Evolutionary conservation across 2,329 filamentous ascomycete species (phyloP), one percentile per base, ranked within the genome.

Genomic region (Beauveria caledonica): DNA sequence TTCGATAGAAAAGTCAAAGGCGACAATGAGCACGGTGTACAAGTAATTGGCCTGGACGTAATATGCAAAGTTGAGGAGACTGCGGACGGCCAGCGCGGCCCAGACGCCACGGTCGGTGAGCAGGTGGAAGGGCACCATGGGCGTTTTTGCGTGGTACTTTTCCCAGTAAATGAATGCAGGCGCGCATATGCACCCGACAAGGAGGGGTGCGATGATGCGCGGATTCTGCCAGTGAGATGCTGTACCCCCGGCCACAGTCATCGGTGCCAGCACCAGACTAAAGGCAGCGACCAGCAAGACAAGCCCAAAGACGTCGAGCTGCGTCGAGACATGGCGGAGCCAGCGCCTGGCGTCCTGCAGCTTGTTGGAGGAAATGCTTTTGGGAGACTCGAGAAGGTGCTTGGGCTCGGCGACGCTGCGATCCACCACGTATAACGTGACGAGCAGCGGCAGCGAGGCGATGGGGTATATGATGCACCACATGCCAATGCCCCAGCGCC

Each of bases 401-500:
- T 60, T 56, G 15, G 19, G 23, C 2, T 33, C 17, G 3, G 48
- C 39, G 25, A 62, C 64, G 19, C 66, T 68, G 9, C 67, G 66
- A n/a, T 73, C 71, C 11, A 75, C 66, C 3, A 66, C 65, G 54
- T 72, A 71, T 0, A 75, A 72, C 0, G 78, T 76, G 0, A 74
- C 63, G 19, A 86, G 71, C 0, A 87, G 73, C 1, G 85, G 83
- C 5, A 85, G 62, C 0, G 80, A 76, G 60, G 78, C 80, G 8
- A 82, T 72, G 1, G 84, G 80, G 66, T 82, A 86, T 54, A 86
- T 83, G 63, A 86, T 80, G 51, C 76, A 77, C 77, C 81, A 87
- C 83, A 87, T 86, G 63, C 83, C 84, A 25, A 85, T 77, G 15
- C 84, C 85, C 83, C 83, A 86, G 61, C 78, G 72, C 85, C 85